Conservation (phyloP, 306 rosid genomes). For the Lathyrus sativus region DNA sequence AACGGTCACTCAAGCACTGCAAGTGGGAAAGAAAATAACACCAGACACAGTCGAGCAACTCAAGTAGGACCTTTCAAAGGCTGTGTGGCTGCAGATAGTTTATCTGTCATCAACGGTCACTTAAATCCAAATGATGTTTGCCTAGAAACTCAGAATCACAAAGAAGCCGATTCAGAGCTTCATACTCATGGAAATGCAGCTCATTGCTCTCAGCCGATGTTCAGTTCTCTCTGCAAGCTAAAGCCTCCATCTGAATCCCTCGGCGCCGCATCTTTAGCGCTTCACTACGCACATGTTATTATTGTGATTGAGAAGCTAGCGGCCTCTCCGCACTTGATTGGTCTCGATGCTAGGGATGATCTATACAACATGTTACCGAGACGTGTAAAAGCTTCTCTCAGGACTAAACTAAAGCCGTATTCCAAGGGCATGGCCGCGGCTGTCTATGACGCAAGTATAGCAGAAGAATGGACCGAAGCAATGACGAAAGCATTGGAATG, state of each 20-base stretch:
- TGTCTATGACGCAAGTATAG: constrained; percentile 67
- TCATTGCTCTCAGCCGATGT: constrained; percentile 44
- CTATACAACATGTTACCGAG: constrained; percentile 91
- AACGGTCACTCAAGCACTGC: constrained; percentile 43
- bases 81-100: constrained; percentile 51
- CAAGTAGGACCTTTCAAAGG: constrained; percentile 95
- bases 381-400: constrained; percentile 61
- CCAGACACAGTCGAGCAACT: constrained; percentile 60
- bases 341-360: constrained; percentile 95
- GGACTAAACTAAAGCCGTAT: constrained; percentile 78
- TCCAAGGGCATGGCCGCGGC: constrained; percentile 63
- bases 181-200: constrained; percentile 39
- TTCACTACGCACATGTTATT: constrained; percentile 91
- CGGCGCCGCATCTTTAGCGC: constrained; percentile 86
- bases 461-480: constrained; percentile 85
- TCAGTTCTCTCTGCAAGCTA: constrained; percentile 53
- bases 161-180: constrained; percentile 39
- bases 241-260: constrained; percentile 85
- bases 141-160: constrained; percentile 42
- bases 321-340: constrained; percentile 92
- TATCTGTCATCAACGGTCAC: constrained; percentile 54
- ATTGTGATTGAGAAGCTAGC: constrained; percentile 87
- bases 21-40: constrained; percentile 56
- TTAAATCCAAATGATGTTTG: constrained; percentile 44
- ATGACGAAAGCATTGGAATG: constrained; percentile 78